phyloP scores from a whole-genome alignment of 1,284 basidiomycete genomes.

The Agroathelia rolfsii region DNA sequence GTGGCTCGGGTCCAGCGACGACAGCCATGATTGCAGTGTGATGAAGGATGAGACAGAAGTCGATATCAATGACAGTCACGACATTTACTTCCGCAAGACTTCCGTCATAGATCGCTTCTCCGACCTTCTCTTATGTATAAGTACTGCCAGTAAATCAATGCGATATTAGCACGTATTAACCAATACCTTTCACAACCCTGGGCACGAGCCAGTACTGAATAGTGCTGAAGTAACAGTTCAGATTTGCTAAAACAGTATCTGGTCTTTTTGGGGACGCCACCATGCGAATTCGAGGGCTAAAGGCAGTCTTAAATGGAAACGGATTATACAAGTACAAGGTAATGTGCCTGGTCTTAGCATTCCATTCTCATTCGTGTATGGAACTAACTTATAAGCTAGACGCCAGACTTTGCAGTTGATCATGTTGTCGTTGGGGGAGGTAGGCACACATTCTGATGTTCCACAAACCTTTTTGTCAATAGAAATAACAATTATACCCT shows the following conservation, averaged over 20 bases:
- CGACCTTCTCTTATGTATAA: background rate
- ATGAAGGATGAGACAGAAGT: conserved; percentile 3
- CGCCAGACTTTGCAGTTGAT: conserved; percentile 74
- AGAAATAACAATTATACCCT: conserved; percentile 2
- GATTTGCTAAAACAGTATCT: too few species aligned
- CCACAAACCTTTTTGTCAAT: background rate
- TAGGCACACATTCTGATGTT: conserved; percentile 17
- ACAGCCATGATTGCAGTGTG: conserved; percentile 6
- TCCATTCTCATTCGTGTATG: conserved; percentile 4
- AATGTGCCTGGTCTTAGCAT: conserved; percentile 8
- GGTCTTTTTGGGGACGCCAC: too few species aligned
- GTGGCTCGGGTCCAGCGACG: conserved; percentile 17
- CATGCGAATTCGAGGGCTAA: conserved; percentile 36
- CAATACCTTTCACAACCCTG: too few species aligned
- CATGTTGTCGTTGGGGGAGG: conserved; percentile 91
- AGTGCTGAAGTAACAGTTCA: too few species aligned
- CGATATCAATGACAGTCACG: conserved; percentile 15
- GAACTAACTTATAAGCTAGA: conserved; percentile 22
- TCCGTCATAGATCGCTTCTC: too few species aligned
- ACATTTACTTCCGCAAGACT: background rate
- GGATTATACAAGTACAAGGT: conserved; percentile 59
- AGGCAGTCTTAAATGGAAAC: conserved; percentile 49
- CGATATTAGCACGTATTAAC: too few species aligned
- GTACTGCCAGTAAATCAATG: too few species aligned
- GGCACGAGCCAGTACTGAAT: too few species aligned